Conservation (phyloP, 1,139 yeast genomes). For the Nakaseomyces delphensis region DNA sequence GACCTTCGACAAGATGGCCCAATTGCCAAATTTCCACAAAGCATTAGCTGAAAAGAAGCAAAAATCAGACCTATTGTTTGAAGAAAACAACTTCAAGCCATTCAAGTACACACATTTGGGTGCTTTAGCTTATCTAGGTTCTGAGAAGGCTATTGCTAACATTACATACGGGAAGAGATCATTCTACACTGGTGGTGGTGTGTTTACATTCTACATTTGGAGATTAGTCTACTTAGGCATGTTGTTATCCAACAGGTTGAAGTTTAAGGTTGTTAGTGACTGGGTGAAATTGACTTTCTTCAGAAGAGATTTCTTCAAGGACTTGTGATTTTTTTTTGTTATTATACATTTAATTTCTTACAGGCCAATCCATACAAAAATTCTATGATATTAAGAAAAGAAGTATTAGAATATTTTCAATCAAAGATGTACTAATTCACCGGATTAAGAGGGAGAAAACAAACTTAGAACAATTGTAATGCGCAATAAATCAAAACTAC, state of each 20-base stretch:
- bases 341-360: no score
- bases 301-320: conserved; percentile 68
- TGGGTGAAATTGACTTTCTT: conserved; percentile 84
- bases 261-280: conserved; percentile 75
- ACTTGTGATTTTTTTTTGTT: conserved; percentile 29
- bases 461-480: no score
- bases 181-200: conserved; percentile 80
- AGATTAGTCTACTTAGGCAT: conserved; percentile 84
- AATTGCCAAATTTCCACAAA: conserved; percentile 54
- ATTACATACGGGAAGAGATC: conserved; percentile 85
- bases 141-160: conserved; percentile 93
- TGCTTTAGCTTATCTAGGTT: conserved; percentile 76
- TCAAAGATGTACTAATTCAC: no score
- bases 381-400: neutral
- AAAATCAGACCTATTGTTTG: conserved; percentile 36
- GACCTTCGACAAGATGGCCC: conserved; percentile 65
- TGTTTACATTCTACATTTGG: conserved; percentile 86
- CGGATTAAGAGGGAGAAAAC: no score
- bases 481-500: neutral
- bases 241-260: conserved; percentile 85
- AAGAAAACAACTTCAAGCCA: conserved; percentile 44
- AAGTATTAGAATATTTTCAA: no score
- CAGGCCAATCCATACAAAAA: neutral
- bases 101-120: conserved; percentile 65
- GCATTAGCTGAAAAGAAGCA: conserved; percentile 30